Base-by-base conservation (phyloP, 495 filamentous ascomycete genomes). In the Penicillium verhagenii region DNA sequence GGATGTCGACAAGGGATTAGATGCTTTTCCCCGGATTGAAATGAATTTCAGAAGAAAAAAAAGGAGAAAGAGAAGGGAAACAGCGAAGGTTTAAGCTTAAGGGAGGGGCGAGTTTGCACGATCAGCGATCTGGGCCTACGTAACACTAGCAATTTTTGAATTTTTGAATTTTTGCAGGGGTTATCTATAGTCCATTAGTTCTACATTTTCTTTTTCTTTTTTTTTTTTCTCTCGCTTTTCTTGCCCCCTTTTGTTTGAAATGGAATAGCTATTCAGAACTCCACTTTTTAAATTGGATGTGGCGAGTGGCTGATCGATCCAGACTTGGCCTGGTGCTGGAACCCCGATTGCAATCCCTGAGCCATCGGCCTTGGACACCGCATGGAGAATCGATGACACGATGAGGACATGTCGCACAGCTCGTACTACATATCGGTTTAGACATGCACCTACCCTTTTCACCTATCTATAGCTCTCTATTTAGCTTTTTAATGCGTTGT, bases 51-150 rank as follows among this genome's bases (percentile, higher is more conserved):
- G 14, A 43, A 47, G 37, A 50, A 53, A 18, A 53, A 55, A 49
- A 18, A 39, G 38, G 31, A 40, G 46, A 39, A 23, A 25, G 47
- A n/a, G 45, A 44, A 13, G 20, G 16, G 14, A 45, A 51, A 38
- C 52, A 52, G 25, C 2, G 31, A 49, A 52, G 42, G 31, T 63
- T 37, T 60, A 65, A 64, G 59, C 50, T 64, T 59, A 44, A 37
- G 25, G 33, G 58, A 61, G 61, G 61, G 58, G 44, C 61, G 52
- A 26, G 39, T 14, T 29, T 35, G 14, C 33, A 48, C 37, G 57
- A 61, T 57, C 60, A 47, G 46, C 58, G 64, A 66, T 66, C 61
- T 45, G 39, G 39, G 39, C 61, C n/a, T 59, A 67, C 58, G 61
- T 64, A 65, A 62, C 47, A 31, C 51, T 35, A 52, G 5, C 11